phyloP scores from a whole-genome alignment of 352 stramenopile genomes.

The Phytophthora hybrid region DNA sequence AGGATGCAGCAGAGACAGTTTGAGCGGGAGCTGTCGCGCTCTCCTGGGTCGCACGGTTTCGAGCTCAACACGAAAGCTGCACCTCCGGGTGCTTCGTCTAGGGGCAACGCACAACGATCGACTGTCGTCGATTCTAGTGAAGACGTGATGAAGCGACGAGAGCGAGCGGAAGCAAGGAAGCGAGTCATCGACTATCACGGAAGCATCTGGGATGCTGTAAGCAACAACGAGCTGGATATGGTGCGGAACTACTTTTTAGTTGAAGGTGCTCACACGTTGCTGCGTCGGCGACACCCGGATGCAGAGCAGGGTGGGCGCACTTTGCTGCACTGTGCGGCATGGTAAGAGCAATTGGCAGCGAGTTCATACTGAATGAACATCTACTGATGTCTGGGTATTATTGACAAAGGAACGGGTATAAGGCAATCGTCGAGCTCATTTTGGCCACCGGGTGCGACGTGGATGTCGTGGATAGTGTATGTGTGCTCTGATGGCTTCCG shows the following conservation, averaged over 20 bases:
- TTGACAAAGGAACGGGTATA: slow-evolving; percentile 45
- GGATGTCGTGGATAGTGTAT: slow-evolving; percentile 65
- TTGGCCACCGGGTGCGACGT: slow-evolving; percentile 54
- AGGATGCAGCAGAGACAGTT: slow-evolving; percentile 38
- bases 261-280: slow-evolving; percentile 56
- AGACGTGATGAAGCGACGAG: slow-evolving; percentile 45
- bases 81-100: neutral
- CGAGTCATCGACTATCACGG: slow-evolving; percentile 63
- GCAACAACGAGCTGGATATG: slow-evolving; percentile 53
- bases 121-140: slow-evolving; percentile 23
- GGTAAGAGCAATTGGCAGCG: slow-evolving; percentile 35
- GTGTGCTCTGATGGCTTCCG: slow-evolving; percentile 24
- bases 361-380: neutral
- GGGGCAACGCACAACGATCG: slow-evolving; percentile 8
- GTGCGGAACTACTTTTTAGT: slow-evolving; percentile 71
- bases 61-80: slow-evolving; percentile 15
- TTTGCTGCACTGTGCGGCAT: slow-evolving; percentile 71
- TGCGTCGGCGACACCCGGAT: slow-evolving; percentile 52
- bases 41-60: slow-evolving; percentile 9
- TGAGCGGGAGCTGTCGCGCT: slow-evolving; percentile 18
- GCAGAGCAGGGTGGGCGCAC: slow-evolving; percentile 62
- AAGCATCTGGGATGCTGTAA: slow-evolving; percentile 65
- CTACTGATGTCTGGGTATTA: neutral
- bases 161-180: slow-evolving; percentile 65
- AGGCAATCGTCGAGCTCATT: slow-evolving; percentile 47